These are phyloP conservation scores for Aspergillus ellipticus DNA, from an alignment of 495 filamentous ascomycete genomes.

Conservation along the genomic window DNA sequence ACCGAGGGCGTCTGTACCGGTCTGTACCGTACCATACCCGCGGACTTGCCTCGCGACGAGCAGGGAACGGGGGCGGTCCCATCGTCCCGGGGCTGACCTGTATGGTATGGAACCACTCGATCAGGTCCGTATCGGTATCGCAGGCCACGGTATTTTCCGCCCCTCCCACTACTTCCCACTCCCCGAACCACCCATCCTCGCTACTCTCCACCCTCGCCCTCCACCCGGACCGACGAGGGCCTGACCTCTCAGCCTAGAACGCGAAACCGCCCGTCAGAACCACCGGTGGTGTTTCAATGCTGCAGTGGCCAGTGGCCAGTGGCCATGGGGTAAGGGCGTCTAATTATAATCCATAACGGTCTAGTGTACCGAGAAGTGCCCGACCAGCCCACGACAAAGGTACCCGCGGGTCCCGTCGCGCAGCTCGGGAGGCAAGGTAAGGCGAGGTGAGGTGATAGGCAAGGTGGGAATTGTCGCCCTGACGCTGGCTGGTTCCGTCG, in stretches of 20 bases:
- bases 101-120: no score
- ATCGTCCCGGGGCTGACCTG: no score
- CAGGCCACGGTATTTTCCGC: no score
- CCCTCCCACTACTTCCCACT: no score
- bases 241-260: constrained; percentile 13
- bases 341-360: not conserved
- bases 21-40: no score
- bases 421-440: not conserved
- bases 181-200: no score
- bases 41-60: no score
- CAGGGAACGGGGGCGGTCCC: no score
- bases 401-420: not conserved
- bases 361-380: no score
- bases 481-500: not conserved
- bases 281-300: constrained; percentile 13
- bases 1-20: no score
- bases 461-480: not conserved
- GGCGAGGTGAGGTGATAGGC: not conserved
- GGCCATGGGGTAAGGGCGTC: not conserved
- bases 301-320: constrained; percentile 4
- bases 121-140: no score
- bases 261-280: constrained; percentile 20
- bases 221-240: not conserved
- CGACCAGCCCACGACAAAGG: not conserved
- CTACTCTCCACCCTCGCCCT: not conserved